Base-by-base conservation (phyloP, 1,284 basidiomycete genomes). In the Moniliophthora roreri region DNA sequence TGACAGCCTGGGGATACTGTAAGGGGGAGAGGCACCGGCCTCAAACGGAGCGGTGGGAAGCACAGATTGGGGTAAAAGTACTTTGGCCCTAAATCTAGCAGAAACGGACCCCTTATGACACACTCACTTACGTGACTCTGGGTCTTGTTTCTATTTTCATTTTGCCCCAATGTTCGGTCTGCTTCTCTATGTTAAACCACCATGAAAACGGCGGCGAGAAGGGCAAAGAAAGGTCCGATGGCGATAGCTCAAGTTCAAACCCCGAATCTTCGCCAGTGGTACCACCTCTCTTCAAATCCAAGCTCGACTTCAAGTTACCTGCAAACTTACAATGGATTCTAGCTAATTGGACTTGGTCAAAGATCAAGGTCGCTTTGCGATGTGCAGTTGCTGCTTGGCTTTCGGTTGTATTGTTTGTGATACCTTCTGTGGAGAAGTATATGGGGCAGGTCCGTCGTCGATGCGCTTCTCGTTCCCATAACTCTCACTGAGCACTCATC, bases 331-430 rank as follows among this genome's bases (percentile, higher is more conserved):
- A 66, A 48, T 89, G 87, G 87, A 78, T 88, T 32, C 72, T 74
- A 2, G 68, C 66, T 15, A 87, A 84, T 57, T 79, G 70, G 64
- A 79, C 68, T 0, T 84, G 78, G 78, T 69, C 79, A 5, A 84
- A 81, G 58, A 58, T 84, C 60, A 88, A 89, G 66, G 83, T 86
- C 4, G 81, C 79, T 11, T 68, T 91, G 26, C 80, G 90, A 45
- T 80, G 81, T 58, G 79, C 86, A 2, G 51, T 87, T 41, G 72
- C 82, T 0, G 86, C 78, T 20, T 91, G 87, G 85, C 64, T 88
- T 4, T 73, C 80, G 20, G 65, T 80, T 13, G 61, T 91, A 15
- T 64, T 91, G 10, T 81, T 91, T 62, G 66, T 89, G n/a, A 82
- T 89, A 51, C 74, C 78, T 0, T 61, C 61, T 0, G 72, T 82